phyloP scores from a whole-genome alignment of 148 eudicot genomes.

The Fallopia convolvulus region DNA sequence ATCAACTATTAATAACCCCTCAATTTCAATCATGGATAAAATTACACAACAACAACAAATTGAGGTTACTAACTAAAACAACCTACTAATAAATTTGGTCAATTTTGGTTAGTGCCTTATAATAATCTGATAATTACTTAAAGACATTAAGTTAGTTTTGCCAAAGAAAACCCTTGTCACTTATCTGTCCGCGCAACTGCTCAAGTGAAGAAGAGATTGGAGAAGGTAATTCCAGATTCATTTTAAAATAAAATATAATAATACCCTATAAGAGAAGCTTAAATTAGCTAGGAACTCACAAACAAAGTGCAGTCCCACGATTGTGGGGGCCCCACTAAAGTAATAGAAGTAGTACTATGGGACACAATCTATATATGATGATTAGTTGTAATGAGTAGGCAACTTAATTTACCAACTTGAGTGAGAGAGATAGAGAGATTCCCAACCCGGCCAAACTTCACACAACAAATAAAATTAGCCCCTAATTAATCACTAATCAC shows the following conservation, averaged over 20 bases:
- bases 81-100: too few relatives aligned
- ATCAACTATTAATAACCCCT: too few relatives aligned
- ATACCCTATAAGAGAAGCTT: neutral
- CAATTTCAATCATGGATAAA: too few relatives aligned
- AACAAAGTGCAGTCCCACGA: neutral
- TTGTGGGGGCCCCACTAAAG: neutral
- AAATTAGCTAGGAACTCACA: neutral
- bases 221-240: neutral
- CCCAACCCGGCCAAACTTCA: neutral
- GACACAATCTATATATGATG: constrained; percentile 8
- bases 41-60: too few relatives aligned
- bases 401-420: constrained; percentile 5
- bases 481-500: neutral
- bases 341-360: neutral
- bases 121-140: too few relatives aligned
- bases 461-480: constrained; percentile 3
- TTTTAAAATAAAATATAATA: neutral
- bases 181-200: too few relatives aligned
- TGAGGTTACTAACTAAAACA: too few relatives aligned
- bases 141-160: too few relatives aligned
- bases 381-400: constrained; percentile 6
- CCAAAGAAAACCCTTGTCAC: too few relatives aligned
- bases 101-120: too few relatives aligned
- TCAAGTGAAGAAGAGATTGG: neutral
- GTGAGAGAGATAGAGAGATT: neutral